Base-by-base conservation (phyloP, 148 eudicot species). In the Rhododendron griersonianum region DNA sequence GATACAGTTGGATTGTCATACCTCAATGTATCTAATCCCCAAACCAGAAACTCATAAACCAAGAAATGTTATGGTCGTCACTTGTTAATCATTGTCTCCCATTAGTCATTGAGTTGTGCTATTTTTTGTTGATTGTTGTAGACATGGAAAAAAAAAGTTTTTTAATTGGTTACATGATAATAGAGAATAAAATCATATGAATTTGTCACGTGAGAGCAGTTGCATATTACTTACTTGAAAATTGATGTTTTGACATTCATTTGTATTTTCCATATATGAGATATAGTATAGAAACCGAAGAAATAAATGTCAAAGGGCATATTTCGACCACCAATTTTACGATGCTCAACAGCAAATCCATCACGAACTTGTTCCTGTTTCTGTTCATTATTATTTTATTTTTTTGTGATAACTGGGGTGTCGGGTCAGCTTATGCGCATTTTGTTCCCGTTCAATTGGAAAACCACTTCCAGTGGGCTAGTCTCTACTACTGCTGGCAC, bases 1-100 rank as follows among this genome's bases (percentile, higher is more conserved):
- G 93, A 88, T 84, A 93, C 90, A 65, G 91, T 95, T 81, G 91
- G 98, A 81, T 85, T 95, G 83, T 92, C 98, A 48, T 87, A 93
- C 47, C 71, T 90, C 85, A 89, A 90, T 88, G 93, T 91, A 57
- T 81, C 85, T 61, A 25, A 44, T 33, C 80, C 89, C 80, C 87
- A 85, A 73, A 63, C 88, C 5, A 86, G 83, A 83, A 75, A 44
- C 28, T 74, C 88, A 48, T 86, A 55, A 84, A 21, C 44, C 53
- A 25, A 59, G 48, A 82, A 59, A 18, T 55, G 15, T 16, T 81
- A 30, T 19, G 65, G 25, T 59, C 2, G 33, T 77, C 11, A 41
- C 13, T 35, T 57, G 4, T 19, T 81, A 16, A 16, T 81, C 83
- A 59, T 80, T 53, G 14, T 81, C 37, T 81, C 83, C 23, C 11